phyloP scores from a whole-genome alignment of 192 early-diverging fungal species.

The Umbelopsis ramanniana region DNA sequence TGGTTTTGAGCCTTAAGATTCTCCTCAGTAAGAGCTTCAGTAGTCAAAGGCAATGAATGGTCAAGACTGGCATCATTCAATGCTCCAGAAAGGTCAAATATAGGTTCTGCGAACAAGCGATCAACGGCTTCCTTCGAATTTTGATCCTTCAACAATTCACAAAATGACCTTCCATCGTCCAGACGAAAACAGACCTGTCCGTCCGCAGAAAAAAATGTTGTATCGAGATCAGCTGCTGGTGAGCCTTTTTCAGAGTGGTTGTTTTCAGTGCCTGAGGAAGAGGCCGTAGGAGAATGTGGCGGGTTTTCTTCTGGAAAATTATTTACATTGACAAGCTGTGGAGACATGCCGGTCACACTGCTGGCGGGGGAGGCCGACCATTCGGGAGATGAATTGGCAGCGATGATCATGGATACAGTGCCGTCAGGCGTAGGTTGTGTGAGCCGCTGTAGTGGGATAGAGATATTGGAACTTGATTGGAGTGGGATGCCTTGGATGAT shows the following conservation, averaged over 20 bases:
- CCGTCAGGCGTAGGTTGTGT: not conserved
- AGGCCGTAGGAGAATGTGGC: not conserved
- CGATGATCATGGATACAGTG: constrained; percentile 4
- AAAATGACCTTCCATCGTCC: constrained; percentile 38
- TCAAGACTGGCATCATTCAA: constrained; percentile 22
- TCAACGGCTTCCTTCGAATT: constrained; percentile 29
- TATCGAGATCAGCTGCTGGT: not conserved
- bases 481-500: constrained; percentile 4
- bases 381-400: constrained; percentile 13
- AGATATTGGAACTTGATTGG: not conserved
- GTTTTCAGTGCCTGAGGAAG: not conserved
- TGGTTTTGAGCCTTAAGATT: constrained; percentile 7
- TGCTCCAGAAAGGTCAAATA: constrained; percentile 36
- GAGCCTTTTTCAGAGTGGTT: not conserved
- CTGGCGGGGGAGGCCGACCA: not conserved
- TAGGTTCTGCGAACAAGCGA: constrained; percentile 31
- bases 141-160: constrained; percentile 32
- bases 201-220: not conserved
- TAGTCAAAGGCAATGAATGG: constrained; percentile 29
- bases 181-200: not conserved
- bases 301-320: constrained; percentile 2
- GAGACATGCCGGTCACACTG: not conserved
- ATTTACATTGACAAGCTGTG: not conserved
- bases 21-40: constrained; percentile 10
- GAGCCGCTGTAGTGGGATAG: not conserved